phyloP scores from a whole-genome alignment of 2,329 filamentous ascomycete species.

The Sporothrix pallida region DNA sequence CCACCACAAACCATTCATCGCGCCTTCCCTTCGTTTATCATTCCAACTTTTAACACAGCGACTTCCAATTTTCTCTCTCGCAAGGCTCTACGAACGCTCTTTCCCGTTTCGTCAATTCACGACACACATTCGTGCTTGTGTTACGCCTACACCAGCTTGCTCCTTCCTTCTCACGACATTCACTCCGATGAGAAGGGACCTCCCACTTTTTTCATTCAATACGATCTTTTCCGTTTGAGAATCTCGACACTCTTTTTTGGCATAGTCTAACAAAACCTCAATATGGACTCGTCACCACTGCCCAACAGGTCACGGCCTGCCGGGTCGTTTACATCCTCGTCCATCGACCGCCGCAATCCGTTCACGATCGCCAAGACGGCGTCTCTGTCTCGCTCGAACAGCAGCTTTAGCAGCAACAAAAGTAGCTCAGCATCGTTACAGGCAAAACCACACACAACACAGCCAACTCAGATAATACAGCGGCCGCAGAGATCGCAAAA shows the following conservation, averaged over 20 bases:
- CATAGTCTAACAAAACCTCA: neutral
- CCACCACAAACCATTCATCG: neutral
- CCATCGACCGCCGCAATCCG: conserved; percentile 29
- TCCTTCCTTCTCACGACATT: neutral
- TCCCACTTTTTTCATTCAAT: neutral
- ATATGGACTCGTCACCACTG: conserved; percentile 37
- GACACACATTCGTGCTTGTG: neutral
- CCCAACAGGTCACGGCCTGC: conserved; percentile 33
- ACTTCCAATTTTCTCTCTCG: neutral
- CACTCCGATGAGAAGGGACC: neutral
- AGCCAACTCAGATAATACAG: neutral
- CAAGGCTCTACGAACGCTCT: neutral
- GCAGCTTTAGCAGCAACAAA: conserved; percentile 26
- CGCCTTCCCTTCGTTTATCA: neutral
- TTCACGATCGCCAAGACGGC: conserved; percentile 34
- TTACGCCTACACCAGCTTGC: neutral
- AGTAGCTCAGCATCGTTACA: neutral
- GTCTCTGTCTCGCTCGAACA: conserved; percentile 31
- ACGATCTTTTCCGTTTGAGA: neutral
- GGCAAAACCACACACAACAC: neutral
- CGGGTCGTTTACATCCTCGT: conserved; percentile 8
- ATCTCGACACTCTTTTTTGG: neutral
- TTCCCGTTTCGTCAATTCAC: neutral
- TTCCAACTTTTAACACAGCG: neutral
- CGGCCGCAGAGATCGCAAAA: neutral